Evolutionary conservation across 441 rosid species (phyloP), one percentile per base, ranked within the genome.

Genomic region (Populus hybrid): DNA sequence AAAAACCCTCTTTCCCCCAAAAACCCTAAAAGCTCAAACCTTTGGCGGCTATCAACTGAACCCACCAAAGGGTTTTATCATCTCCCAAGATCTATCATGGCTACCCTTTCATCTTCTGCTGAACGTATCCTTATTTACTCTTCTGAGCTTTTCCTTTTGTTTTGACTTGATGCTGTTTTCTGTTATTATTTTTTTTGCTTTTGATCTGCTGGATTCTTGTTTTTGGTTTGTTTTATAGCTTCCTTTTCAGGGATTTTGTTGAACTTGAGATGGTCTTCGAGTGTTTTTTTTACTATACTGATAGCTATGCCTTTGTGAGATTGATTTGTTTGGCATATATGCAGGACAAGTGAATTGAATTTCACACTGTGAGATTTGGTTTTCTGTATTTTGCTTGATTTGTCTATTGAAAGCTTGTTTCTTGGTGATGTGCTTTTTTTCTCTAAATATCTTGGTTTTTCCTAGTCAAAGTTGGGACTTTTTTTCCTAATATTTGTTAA

Each of bases 111-210:
- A 84, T 81, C 90, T 46, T 78, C 89, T 78, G 84, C 91, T 69
- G 94, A 92, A 74, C 87, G 57, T 46, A 93, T 89, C 89, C 85
- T 86, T 75, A 21, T 69, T 83, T 80, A 85, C 80, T 64, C 70
- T 83, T 86, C 88, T 53, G 74, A 67, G 74, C 85, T 67, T 67
- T 30, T 8, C 70, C 8, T 16, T 85, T 81, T 82, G 85, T 84
- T 78, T 81, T 80, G 81, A 84, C 78, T 84, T 92, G 93, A 92
- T 94, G 92, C 93, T 85, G 89, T 81, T 42, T 8, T 26, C 32
- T 40, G 53, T 34, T 4, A 10, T 35, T 12, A 28, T 28, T 28
- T 23, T 21, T 21, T 34, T 11, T 6, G 1, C 69, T 34, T 5
- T 12, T 77, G 36, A 14, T 21, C 80, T 63, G 64, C 68, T 14